Evolutionary conservation across 148 eudicot genomes (phyloP).

Genomic region (Nyssa sinensis): DNA sequence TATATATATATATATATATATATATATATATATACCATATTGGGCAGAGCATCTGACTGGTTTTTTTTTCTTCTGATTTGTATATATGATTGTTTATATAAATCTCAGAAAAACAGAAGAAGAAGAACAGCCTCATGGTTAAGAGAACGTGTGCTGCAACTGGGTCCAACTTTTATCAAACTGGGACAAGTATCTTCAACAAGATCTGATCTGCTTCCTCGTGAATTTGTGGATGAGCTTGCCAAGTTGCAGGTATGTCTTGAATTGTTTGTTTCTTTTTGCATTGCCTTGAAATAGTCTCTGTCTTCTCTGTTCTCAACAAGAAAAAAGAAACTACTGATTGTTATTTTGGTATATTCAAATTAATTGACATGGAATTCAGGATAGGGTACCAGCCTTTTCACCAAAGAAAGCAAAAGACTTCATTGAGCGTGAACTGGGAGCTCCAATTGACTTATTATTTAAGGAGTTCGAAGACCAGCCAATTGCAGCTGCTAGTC

Average conservation of each 20-base stretch:
- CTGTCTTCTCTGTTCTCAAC: background rate
- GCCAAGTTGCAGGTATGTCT: conserved; percentile 90
- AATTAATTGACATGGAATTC: conserved; percentile 28
- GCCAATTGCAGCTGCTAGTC: conserved; percentile 99
- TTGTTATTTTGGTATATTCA: conserved; percentile 3
- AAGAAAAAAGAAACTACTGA: background rate
- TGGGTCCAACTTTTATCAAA: conserved; percentile 96
- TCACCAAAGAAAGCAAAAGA: conserved; percentile 75
- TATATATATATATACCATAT: too few species aligned
- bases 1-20: too few species aligned
- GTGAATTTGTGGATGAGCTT: conserved; percentile 92
- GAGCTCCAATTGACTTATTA: conserved; percentile 71
- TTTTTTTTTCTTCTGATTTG: too few species aligned
- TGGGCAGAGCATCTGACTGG: too few species aligned
- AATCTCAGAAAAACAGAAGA: conserved; percentile 67
- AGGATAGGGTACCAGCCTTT: conserved; percentile 99
- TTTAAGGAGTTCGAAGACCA: conserved; percentile 88
- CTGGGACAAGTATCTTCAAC: conserved; percentile 91
- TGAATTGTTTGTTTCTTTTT: background rate
- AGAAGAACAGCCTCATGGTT: conserved; percentile 87
- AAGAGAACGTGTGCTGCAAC: conserved; percentile 85
- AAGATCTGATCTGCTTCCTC: conserved; percentile 92
- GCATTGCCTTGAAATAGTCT: background rate
- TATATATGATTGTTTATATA: too few species aligned
- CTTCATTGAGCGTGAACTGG: conserved; percentile 73